Percentiles rank a stretch among this genome's conserved stretches.
These are phyloP conservation scores for Fusarium brachygibbosum DNA, from an alignment of 2,329 filamentous ascomycete genomes.

Conservation along the genomic window DNA sequence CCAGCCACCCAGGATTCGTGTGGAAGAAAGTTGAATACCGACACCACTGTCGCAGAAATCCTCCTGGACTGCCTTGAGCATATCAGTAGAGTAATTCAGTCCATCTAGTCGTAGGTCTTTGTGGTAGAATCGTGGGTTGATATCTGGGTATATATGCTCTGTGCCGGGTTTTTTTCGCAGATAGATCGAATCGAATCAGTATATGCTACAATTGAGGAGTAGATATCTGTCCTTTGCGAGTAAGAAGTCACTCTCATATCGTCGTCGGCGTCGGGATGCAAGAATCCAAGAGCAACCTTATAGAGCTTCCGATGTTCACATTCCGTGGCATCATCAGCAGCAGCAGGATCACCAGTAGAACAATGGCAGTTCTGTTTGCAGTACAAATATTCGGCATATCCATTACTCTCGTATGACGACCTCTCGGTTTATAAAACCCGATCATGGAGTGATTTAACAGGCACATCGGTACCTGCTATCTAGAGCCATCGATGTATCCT, in stretches of 20 bases:
- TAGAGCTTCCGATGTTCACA: not conserved
- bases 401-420: too few species aligned
- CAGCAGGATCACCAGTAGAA: too few species aligned
- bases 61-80: not conserved
- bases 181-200: not conserved
- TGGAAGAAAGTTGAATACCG: not conserved
- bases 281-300: not conserved
- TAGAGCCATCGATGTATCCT: not conserved
- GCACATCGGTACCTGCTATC: not conserved
- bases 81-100: not conserved
- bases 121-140: not conserved
- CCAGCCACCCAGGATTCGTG: not conserved
- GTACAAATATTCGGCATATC: too few species aligned
- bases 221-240: not conserved
- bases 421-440: not conserved
- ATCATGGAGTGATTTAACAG: not conserved
- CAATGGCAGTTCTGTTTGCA: not conserved
- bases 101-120: not conserved
- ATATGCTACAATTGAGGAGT: fast-evolving
- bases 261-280: not conserved
- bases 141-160: not conserved
- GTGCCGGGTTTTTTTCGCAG: not conserved
- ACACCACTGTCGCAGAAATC: not conserved
- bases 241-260: not conserved
- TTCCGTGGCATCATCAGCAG: too few species aligned